phyloP scores from a whole-genome alignment of 495 filamentous ascomycete genomes.

The Pseudotulostoma volvatum region DNA sequence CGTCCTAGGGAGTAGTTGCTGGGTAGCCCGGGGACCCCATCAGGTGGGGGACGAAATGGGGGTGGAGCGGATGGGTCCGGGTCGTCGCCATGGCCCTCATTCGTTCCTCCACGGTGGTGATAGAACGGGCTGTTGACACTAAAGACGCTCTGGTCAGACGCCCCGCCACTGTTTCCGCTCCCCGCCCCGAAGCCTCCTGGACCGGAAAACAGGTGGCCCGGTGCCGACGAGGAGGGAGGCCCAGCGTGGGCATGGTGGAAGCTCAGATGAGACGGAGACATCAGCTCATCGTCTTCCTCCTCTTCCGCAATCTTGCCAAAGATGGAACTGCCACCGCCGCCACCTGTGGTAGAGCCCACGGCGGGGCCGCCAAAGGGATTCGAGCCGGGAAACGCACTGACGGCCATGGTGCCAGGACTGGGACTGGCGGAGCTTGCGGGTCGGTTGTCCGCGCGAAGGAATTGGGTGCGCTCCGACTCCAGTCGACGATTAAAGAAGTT shows the following conservation, averaged over 20 bases:
- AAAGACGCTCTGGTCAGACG: constrained; percentile 14
- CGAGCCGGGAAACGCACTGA: constrained; percentile 36
- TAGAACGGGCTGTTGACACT: constrained; percentile 22
- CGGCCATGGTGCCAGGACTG: constrained; percentile 26
- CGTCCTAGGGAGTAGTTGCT: constrained; percentile 86
- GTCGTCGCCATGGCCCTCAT: constrained; percentile 8
- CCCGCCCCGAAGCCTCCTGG: constrained; percentile 15
- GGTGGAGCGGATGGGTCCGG: constrained; percentile 16
- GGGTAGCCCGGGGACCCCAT: constrained; percentile 54
- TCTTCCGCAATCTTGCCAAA: constrained; percentile 40
- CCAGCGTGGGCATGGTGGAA: constrained; percentile 27
- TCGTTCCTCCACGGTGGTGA: constrained; percentile 10
- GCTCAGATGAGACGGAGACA: constrained; percentile 42
- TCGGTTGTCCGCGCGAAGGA: constrained; percentile 18
- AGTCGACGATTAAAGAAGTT: constrained; percentile 48
- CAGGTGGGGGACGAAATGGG: constrained; percentile 17
- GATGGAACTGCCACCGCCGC: constrained; percentile 14
- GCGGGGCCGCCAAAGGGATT: constrained; percentile 36
- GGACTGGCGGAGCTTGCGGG: too few species aligned
- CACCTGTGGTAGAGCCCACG: too few species aligned
- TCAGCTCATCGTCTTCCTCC: constrained; percentile 46
- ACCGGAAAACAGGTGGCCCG: constrained; percentile 15
- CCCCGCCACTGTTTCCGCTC: constrained; percentile 6
- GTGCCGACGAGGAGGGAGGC: constrained; percentile 8
- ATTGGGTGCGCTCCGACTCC: constrained; percentile 39